phyloP scores from a whole-genome alignment of 2,329 filamentous ascomycete species.

The Fusarium duplospermum region DNA sequence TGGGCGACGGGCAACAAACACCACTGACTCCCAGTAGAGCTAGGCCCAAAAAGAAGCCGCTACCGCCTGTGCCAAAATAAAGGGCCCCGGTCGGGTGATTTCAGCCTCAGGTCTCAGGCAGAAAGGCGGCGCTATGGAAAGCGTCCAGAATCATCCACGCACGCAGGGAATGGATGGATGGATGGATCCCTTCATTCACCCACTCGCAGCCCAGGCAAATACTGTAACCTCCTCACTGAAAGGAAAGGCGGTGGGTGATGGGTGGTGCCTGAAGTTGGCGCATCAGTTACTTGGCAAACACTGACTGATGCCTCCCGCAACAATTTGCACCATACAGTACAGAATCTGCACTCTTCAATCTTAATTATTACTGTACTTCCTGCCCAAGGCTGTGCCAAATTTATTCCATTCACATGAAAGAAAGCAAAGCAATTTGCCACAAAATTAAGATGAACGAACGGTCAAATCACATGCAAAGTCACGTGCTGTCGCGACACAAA shows the following conservation, averaged over 20 bases:
- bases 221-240: neutral
- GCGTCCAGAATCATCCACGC: conserved; percentile 8
- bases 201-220: conserved; percentile 25
- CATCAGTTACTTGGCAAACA: neutral
- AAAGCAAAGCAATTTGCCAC: conserved; percentile 4
- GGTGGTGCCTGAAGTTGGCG: neutral
- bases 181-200: conserved; percentile 13
- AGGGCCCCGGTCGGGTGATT: conserved; percentile 30
- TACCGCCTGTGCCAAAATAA: conserved; percentile 30
- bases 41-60: conserved; percentile 40
- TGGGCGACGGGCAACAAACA: conserved; percentile 17
- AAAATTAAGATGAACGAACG: neutral
- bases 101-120: conserved; percentile 47
- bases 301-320: neutral
- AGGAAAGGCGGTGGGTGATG: neutral
- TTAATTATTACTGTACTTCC: neutral
- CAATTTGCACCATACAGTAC: neutral
- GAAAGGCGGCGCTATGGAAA: neutral
- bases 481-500: conserved; percentile 43
- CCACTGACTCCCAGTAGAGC: conserved; percentile 19
- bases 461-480: conserved; percentile 32
- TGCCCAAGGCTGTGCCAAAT: neutral
- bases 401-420: conserved; percentile 2
- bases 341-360: neutral
- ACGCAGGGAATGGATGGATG: neutral